Percentiles rank a stretch among this genome's conserved stretches.
These are phyloP conservation scores for Metschnikowia drakensbergensis DNA, from an alignment of 805 yeast species.

Conservation along the genomic window DNA sequence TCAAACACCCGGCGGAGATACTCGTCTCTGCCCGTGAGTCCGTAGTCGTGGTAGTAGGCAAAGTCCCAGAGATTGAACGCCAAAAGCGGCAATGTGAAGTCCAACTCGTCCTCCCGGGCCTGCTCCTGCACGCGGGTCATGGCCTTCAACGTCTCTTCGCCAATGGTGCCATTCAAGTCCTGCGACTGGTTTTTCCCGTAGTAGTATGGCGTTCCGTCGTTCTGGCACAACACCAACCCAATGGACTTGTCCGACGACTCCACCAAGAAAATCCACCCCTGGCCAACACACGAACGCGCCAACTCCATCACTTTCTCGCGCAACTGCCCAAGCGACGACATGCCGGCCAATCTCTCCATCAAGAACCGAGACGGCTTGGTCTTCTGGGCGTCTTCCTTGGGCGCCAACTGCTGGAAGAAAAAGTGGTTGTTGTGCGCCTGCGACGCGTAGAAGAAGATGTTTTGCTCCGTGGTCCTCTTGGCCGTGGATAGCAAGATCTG, in stretches of 20 bases:
- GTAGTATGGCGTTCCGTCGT: conserved; percentile 76
- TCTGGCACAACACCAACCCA: conserved; percentile 52
- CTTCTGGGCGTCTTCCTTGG: conserved; percentile 27
- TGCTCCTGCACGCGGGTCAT: conserved; percentile 35
- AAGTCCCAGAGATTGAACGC: conserved; percentile 85
- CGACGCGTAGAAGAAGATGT: conserved; percentile 82
- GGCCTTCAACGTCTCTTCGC: conserved; percentile 48
- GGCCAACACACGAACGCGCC: conserved; percentile 55
- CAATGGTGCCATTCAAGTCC: conserved; percentile 73
- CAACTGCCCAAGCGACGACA: conserved; percentile 45
- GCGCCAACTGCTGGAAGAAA: conserved; percentile 62
- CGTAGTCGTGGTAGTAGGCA: conserved; percentile 83
- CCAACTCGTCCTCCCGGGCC: conserved; percentile 45
- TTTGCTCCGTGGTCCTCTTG: conserved; percentile 59
- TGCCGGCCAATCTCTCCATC: conserved; percentile 36
- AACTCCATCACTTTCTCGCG: conserved; percentile 45
- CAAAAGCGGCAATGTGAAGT: conserved; percentile 69
- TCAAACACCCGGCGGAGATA: conserved; percentile 75
- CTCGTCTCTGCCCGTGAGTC: conserved; percentile 65
- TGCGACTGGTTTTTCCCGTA: conserved; percentile 64
- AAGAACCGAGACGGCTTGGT: conserved; percentile 38
- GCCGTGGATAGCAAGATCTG: conserved; percentile 67
- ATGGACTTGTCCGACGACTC: conserved; percentile 61
- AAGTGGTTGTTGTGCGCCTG: conserved; percentile 91
- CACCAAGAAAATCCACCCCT: conserved; percentile 74